Evolutionary conservation across 192 early-diverging fungal species (phyloP).

Genomic region (Rhizoclosmatium globosum): DNA sequence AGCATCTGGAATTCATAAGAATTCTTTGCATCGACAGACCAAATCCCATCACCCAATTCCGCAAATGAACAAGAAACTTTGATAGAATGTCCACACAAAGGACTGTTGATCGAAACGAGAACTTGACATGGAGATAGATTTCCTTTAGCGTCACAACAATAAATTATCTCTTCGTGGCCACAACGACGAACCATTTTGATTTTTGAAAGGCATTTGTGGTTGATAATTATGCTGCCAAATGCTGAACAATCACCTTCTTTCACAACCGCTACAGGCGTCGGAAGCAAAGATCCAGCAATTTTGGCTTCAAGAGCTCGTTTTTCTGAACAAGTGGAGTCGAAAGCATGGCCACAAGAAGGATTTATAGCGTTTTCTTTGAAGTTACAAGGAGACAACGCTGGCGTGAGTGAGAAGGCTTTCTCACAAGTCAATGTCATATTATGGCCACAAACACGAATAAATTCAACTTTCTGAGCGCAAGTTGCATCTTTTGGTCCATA

Average conservation of each 20-base stretch:
- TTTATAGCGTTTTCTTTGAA: neutral
- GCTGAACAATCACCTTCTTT: slow-evolving; percentile 20
- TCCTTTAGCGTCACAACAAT: slow-evolving; percentile 11
- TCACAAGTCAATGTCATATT: slow-evolving; percentile 12
- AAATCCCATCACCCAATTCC: neutral
- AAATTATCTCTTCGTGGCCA: slow-evolving; percentile 22
- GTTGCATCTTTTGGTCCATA: slow-evolving; percentile 25
- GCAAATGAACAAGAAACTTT: slow-evolving; percentile 13
- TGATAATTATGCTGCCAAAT: neutral
- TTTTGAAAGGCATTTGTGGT: neutral
- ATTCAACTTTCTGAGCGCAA: slow-evolving; percentile 17
- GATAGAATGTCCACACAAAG: slow-evolving; percentile 36
- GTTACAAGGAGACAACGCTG: neutral
- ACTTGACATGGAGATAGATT: slow-evolving; percentile 10
- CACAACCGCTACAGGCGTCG: slow-evolving; percentile 7
- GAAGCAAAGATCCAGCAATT: neutral
- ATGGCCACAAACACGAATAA: slow-evolving; percentile 35
- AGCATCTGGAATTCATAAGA: slow-evolving; percentile 7
- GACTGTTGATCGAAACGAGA: slow-evolving; percentile 2
- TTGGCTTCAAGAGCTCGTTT: slow-evolving; percentile 1
- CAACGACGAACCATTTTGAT: slow-evolving; percentile 33
- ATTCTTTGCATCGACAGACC: neutral
- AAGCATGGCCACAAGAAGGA: slow-evolving; percentile 38
- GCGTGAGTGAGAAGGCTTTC: slow-evolving; percentile 25
- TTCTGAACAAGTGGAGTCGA: neutral